Evolutionary conservation across 2,329 filamentous ascomycete genomes (phyloP).

Genomic region (Furcasterigmium furcatum): DNA sequence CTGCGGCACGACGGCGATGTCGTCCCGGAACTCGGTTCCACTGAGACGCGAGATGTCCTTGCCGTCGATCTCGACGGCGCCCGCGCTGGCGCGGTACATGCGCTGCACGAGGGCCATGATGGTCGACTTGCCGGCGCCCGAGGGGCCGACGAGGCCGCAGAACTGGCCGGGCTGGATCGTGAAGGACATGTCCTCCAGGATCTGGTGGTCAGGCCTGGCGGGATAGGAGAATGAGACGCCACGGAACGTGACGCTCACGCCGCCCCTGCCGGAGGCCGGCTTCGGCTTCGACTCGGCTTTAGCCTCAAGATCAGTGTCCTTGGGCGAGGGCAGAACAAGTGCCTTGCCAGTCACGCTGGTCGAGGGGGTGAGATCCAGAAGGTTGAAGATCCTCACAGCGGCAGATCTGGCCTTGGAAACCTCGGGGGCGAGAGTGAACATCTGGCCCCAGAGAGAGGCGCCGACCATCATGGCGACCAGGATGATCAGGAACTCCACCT

Average conservation of each 20-base stretch:
- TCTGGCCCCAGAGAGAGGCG: slow-evolving; percentile 59
- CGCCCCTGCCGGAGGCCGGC: slow-evolving; percentile 12
- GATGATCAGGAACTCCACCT: slow-evolving; percentile 61
- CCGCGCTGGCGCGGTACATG: slow-evolving; percentile 48
- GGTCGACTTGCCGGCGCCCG: slow-evolving; percentile 44
- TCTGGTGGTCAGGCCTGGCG: slow-evolving; percentile 48
- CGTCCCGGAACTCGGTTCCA: slow-evolving; percentile 38
- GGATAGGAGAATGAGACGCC: slow-evolving; percentile 60
- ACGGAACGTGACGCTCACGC: slow-evolving; percentile 44
- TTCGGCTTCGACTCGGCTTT: slow-evolving; percentile 14
- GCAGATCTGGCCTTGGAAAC: slow-evolving; percentile 55
- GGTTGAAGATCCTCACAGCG: slow-evolving; percentile 39
- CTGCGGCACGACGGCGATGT: slow-evolving; percentile 55
- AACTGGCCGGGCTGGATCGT: slow-evolving; percentile 32
- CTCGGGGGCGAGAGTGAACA: slow-evolving; percentile 64
- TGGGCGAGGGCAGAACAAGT: slow-evolving; percentile 1
- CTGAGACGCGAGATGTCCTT: slow-evolving; percentile 33
- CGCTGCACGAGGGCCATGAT: slow-evolving; percentile 46
- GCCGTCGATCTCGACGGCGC: slow-evolving; percentile 49
- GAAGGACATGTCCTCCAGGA: slow-evolving; percentile 37
- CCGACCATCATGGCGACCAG: slow-evolving; percentile 59
- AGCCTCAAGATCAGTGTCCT: slow-evolving; percentile 1
- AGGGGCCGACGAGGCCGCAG: slow-evolving; percentile 40
- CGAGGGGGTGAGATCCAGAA: slow-evolving; percentile 22
- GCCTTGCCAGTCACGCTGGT: slow-evolving; percentile 22